Percentiles rank a stretch among this genome's conserved stretches.
Conservation (phyloP, 352 stramenopile species). For the Pythium oligandrum region DNA sequence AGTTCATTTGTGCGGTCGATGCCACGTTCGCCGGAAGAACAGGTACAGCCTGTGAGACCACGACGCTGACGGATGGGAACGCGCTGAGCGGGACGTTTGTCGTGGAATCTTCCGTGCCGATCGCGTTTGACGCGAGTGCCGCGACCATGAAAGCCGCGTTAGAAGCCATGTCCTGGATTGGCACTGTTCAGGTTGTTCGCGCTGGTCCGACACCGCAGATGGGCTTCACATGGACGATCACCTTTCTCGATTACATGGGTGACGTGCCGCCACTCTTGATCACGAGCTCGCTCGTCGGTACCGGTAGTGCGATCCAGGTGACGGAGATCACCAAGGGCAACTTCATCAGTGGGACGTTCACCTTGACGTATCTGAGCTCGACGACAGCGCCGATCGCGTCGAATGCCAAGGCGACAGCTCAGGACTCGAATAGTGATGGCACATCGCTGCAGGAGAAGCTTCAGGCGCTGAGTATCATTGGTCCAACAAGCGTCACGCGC, state of each 20-base stretch:
- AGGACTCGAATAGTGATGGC: conserved; percentile 35
- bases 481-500: conserved; percentile 35
- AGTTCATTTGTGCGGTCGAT: conserved; percentile 69
- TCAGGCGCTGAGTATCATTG: conserved; percentile 48
- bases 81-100: conserved; percentile 67
- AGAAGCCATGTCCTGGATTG: conserved; percentile 59
- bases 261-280: conserved; percentile 51
- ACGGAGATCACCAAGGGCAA: conserved; percentile 71
- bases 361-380: conserved; percentile 37
- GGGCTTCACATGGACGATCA: conserved; percentile 73
- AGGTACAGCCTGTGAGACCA: conserved; percentile 36
- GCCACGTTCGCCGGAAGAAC: conserved; percentile 21
- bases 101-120: conserved; percentile 51
- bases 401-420: conserved; percentile 35
- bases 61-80: conserved; percentile 74
- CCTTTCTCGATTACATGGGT: conserved; percentile 67
- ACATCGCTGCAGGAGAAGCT: conserved; percentile 74
- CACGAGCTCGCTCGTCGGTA: conserved; percentile 62
- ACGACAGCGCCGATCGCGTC: conserved; percentile 37
- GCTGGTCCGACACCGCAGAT: conserved; percentile 43
- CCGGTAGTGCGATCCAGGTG: conserved; percentile 49
- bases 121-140: conserved; percentile 50
- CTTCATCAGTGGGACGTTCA: conserved; percentile 54
- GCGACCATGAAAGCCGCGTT: conserved; percentile 38
- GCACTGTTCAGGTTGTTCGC: conserved; percentile 51